Base-by-base conservation (phyloP, 2,329 filamentous ascomycete genomes). In the Teratosphaeria viscida region DNA sequence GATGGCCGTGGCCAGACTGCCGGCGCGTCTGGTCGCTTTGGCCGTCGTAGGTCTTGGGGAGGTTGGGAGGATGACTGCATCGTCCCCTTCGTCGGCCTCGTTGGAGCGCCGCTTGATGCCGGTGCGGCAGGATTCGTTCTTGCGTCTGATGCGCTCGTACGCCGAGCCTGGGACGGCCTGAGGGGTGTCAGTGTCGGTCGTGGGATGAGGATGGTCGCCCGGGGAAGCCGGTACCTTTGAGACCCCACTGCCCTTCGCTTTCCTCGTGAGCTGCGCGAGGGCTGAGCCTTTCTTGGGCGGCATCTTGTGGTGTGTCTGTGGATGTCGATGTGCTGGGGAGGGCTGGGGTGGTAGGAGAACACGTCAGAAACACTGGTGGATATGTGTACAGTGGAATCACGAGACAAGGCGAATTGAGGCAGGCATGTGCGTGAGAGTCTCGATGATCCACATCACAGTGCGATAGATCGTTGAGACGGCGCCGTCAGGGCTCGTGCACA, bases 81-180 rank as follows among this genome's bases (percentile, higher is more conserved):
- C n/a, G 19, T 57, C 55, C 8, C 49, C 19, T 8, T 26, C 32
- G 16, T 52, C 43, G 23, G 16, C n/a, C 14, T 57, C 43, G 43
- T 35, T 8, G 49, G 39, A 53, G 29, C 43, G 7, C 1, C 56
- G 23, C n/a, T 54, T 54, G 27, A 27, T 23, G 37, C 32, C 47
- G 37, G 19, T 26, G 34, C 19, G 35, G n/a, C n/a, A 4, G 12
- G 27, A 23, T 26, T 59, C 57, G 26, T 59, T 59, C 27, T 49
- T 34, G 39, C 39, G 26, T 4, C 23, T 23, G 16, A 59, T 52
- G 10, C 12, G n/a, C 52, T 34, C 26, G 35, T 55, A 59, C 6
- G 57, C 57, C 2, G 57, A 59, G 34, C 52, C 57, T 19, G 57
- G 47, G 12, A 43, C 55, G 19, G 55, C 23, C 55, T 57, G 29